Evolutionary conservation across 495 filamentous ascomycete species (phyloP).

Genomic region (Margaritispora aquatica): DNA sequence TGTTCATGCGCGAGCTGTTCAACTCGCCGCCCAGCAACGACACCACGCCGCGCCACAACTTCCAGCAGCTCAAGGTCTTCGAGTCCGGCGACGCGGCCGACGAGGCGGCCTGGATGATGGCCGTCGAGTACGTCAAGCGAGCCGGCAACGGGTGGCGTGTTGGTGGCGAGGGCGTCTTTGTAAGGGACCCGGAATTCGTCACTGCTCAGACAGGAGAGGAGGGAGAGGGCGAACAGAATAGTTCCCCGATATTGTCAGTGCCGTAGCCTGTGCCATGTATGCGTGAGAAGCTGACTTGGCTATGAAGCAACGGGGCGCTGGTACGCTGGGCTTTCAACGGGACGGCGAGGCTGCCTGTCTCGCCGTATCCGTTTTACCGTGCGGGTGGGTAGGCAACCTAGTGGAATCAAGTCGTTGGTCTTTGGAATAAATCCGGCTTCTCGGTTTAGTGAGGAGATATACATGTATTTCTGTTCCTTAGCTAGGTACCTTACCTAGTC

Average conservation of each 20-base stretch:
- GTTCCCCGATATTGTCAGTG: conserved; percentile 23
- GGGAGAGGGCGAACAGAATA: conserved; percentile 19
- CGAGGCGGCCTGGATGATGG: conserved; percentile 37
- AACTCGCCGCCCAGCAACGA: too few relatives aligned
- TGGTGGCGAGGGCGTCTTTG: conserved; percentile 35
- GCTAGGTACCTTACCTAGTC: too few relatives aligned
- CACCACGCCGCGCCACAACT: conserved; percentile 28
- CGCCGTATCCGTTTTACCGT: conserved; percentile 13
- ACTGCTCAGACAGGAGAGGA: not conserved
- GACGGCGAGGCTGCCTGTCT: conserved; percentile 19
- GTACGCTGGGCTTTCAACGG: conserved; percentile 22
- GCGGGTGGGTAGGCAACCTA: too few relatives aligned
- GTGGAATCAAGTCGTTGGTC: too few relatives aligned
- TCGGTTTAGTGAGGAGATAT: too few relatives aligned
- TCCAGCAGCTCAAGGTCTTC: conserved; percentile 32
- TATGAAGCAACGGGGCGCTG: conserved; percentile 14
- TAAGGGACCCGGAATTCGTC: conserved; percentile 10
- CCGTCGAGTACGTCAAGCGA: conserved; percentile 31
- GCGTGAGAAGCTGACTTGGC: conserved; percentile 2
- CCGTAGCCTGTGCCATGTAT: not conserved
- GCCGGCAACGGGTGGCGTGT: conserved; percentile 31
- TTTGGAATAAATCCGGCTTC: too few relatives aligned
- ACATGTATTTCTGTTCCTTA: too few relatives aligned
- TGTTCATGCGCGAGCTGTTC: conserved; percentile 34
- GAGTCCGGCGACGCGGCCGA: conserved; percentile 38